Evolutionary conservation across 176 grass and related monocot species (phyloP).

Genomic region (Oryza punctata): DNA sequence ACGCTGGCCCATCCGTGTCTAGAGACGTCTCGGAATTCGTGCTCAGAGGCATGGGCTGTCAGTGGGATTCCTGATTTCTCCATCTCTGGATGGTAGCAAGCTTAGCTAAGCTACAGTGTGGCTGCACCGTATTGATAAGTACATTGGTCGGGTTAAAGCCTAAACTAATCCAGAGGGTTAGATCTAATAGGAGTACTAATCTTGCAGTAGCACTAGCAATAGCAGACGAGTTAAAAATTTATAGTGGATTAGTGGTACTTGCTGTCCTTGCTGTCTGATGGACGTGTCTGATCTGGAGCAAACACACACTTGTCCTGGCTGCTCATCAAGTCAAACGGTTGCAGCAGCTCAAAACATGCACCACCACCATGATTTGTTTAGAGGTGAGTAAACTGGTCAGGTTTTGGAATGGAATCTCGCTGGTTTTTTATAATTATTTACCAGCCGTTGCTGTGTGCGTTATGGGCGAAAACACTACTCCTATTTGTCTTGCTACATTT

Average conservation of each 20-base stretch:
- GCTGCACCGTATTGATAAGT: not conserved
- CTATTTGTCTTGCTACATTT: not conserved
- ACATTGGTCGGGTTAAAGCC: not conserved
- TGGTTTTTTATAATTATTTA: not conserved
- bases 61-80: constrained; percentile 27
- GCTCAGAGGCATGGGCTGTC: not conserved
- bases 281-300: not conserved
- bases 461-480: not conserved
- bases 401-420: not conserved
- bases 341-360: not conserved
- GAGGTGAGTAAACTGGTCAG: not conserved
- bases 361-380: not conserved
- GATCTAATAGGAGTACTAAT: not conserved
- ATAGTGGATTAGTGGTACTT: not conserved
- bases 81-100: not conserved
- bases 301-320: not conserved
- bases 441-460: not conserved
- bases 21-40: not conserved
- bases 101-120: not conserved
- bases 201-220: too few species aligned
- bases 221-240: not conserved
- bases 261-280: not conserved
- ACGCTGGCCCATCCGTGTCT: constrained; percentile 20
- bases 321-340: constrained; percentile 2
- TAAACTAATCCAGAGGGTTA: constrained; percentile 2